Evolutionary conservation across 129 eudicot species (phyloP), one percentile per base, ranked within the genome.

Genomic region (Saussurea involucrata): DNA sequence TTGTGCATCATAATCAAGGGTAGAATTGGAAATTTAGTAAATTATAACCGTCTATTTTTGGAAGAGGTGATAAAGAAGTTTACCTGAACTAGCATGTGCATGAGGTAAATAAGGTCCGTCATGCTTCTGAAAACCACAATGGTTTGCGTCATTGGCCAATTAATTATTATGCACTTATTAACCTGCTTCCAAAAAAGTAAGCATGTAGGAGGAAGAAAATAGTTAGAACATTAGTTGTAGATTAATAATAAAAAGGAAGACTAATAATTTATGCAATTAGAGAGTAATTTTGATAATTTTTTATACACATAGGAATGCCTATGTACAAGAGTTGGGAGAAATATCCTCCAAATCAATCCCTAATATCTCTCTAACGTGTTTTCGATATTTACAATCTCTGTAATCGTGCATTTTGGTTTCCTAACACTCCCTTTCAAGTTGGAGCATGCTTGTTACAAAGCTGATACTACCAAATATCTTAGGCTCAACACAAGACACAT

Each of bases 21-120:
- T 42, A 36, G 9, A 36, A 36, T 36, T 36, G 53, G 53, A 42
- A 11, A 12, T 42, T 42, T 42, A 42, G 53, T 42, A 42, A 42
- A 42, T 11, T 42, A 42, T 42, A 42, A 11, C 53, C 0, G 17
- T 3, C 53, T 42, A 42, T 8, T 36, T 36, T 36, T 36, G 44
- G 1, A 36, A 36, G 66, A 40, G 66, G 71, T 31, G 34, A 64
- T 32, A 57, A 42, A 66, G 24, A 27, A 28, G 32, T 60, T 76
- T 81, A 87, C 97, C 98, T 94, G 98, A 80, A 94, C 93, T 60
- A 94, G 86, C 70, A 94, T 91, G 71, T 94, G 92, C 58, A 89
- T 4, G 6, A 94, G 61, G 83, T 89, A 94, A 71, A 94, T 87
- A 74, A 91, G 71, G 81, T 94, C 98, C 25, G 92, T 87, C 24